phyloP scores from a whole-genome alignment of 176 grass and related monocot species.

The Hordeum marinum region DNA sequence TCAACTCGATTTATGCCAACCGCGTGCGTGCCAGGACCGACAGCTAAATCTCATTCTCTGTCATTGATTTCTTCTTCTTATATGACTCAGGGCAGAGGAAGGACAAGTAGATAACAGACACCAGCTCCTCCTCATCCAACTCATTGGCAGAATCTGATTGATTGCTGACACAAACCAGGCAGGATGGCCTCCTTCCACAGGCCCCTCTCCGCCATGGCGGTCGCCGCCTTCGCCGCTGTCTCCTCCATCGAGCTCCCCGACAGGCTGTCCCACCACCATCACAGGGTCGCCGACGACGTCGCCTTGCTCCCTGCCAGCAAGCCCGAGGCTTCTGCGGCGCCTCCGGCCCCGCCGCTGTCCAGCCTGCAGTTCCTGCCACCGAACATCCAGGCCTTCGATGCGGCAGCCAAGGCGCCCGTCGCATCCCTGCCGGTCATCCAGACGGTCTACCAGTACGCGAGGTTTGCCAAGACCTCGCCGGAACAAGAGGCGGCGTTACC shows the following conservation, averaged over 20 bases:
- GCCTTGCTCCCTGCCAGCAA: background rate
- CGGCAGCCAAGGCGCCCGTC: background rate
- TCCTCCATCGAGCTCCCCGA: slow-evolving; percentile 64
- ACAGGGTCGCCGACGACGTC: background rate
- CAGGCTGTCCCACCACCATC: slow-evolving; percentile 41
- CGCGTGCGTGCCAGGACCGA: background rate
- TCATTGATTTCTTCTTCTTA: slow-evolving; percentile 4
- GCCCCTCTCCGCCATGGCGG: slow-evolving; percentile 73
- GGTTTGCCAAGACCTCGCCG: slow-evolving; percentile 10
- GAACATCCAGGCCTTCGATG: background rate
- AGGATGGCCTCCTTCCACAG: slow-evolving; percentile 77
- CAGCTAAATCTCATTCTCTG: too few relatives aligned
- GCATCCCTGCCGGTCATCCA: slow-evolving; percentile 55
- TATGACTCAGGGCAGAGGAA: slow-evolving; percentile 17
- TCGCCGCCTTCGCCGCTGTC: slow-evolving; percentile 54
- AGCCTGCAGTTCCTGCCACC: slow-evolving; percentile 10
- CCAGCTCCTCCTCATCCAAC: background rate
- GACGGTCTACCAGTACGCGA: slow-evolving; percentile 65
- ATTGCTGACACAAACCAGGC: background rate
- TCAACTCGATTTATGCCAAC: background rate
- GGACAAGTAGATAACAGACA: background rate
- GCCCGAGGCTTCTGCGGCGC: background rate
- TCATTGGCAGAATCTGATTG: background rate
- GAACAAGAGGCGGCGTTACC: slow-evolving; percentile 1
- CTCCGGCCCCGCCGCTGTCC: slow-evolving; percentile 6